A percentile compares a stretch with the other conserved stretches of the same genome.
Evolutionary conservation across 805 yeast species (phyloP).

Genomic region (Barnettozyma salicaria): DNA sequence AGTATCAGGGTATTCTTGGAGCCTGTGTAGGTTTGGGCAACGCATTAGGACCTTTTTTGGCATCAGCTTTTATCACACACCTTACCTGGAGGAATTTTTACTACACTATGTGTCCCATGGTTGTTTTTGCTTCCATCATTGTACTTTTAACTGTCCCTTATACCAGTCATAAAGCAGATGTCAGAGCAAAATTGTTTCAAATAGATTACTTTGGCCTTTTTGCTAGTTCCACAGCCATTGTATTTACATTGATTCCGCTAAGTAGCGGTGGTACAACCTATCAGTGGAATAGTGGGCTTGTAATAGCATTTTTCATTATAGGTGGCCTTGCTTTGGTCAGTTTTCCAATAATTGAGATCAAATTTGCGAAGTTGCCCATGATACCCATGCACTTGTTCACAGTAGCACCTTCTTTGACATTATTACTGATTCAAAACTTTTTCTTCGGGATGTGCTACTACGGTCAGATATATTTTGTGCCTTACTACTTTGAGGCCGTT

Average conservation of each 20-base stretch:
- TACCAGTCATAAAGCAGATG: constrained; percentile 26
- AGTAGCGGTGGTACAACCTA: constrained; percentile 54
- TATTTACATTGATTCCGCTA: constrained; percentile 43
- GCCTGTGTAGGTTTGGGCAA: constrained; percentile 44
- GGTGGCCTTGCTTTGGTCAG: constrained; percentile 33
- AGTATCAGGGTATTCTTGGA: constrained; percentile 51
- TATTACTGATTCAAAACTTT: constrained; percentile 30
- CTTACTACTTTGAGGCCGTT: constrained; percentile 32
- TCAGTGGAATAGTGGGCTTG: constrained; percentile 39
- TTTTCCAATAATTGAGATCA: constrained; percentile 46
- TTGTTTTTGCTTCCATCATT: constrained; percentile 1
- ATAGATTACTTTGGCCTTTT: constrained; percentile 50
- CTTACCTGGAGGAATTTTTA: constrained; percentile 37
- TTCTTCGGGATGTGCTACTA: constrained; percentile 44
- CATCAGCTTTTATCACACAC: constrained; percentile 33
- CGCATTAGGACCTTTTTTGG: constrained; percentile 37
- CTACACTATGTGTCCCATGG: constrained; percentile 32
- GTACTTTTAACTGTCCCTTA: constrained; percentile 19
- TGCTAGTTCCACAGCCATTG: constrained; percentile 40
- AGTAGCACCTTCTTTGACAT: constrained; percentile 27
- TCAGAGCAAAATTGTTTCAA: constrained; percentile 26
- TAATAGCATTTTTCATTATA: constrained; percentile 31
- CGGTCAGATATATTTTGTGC: constrained; percentile 40
- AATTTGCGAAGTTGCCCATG: constrained; percentile 45
- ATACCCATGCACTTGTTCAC: constrained; percentile 43